Evolutionary conservation across 768 basidiomycete genomes (phyloP).

Genomic region (Rhodosporidiobolus odoratus): DNA sequence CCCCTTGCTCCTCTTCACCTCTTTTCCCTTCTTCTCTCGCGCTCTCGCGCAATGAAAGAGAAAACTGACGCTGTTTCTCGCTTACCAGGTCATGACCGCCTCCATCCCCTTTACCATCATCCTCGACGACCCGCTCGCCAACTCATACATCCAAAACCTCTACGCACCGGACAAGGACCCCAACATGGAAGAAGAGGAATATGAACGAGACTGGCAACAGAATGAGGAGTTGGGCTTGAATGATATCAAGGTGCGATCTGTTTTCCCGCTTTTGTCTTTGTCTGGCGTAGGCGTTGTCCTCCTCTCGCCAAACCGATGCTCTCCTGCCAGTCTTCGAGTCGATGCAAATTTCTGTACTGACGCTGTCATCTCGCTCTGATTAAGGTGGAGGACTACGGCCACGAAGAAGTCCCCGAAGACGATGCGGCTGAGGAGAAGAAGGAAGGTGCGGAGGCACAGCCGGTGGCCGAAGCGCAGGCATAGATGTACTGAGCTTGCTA

Average conservation of each 20-base stretch:
- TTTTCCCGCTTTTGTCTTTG: neutral
- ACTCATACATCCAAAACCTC: conserved; percentile 92
- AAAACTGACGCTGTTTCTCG: neutral
- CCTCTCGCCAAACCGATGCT: too few species aligned
- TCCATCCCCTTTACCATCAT: conserved; percentile 81
- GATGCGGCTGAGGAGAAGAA: neutral
- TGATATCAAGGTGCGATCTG: conserved; percentile 37
- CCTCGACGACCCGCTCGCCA: conserved; percentile 89
- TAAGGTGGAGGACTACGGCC: conserved; percentile 1
- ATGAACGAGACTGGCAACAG: conserved; percentile 80
- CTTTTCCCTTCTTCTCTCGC: neutral
- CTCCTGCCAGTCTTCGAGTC: too few species aligned
- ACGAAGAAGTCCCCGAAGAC: neutral
- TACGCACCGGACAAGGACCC: conserved; percentile 97
- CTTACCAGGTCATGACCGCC: conserved; percentile 64
- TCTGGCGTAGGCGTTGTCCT: too few species aligned
- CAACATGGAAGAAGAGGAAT: conserved; percentile 75
- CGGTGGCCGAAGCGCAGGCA: neutral
- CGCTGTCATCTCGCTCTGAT: neutral
- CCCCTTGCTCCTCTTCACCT: neutral
- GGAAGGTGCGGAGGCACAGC: neutral
- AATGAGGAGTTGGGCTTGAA: conserved; percentile 85
- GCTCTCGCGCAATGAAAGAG: neutral
- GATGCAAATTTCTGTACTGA: too few species aligned
- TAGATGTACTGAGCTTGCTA: neutral